Conservation (phyloP, 768 basidiomycete genomes). For the Tylopilus cervinicoccineus region DNA sequence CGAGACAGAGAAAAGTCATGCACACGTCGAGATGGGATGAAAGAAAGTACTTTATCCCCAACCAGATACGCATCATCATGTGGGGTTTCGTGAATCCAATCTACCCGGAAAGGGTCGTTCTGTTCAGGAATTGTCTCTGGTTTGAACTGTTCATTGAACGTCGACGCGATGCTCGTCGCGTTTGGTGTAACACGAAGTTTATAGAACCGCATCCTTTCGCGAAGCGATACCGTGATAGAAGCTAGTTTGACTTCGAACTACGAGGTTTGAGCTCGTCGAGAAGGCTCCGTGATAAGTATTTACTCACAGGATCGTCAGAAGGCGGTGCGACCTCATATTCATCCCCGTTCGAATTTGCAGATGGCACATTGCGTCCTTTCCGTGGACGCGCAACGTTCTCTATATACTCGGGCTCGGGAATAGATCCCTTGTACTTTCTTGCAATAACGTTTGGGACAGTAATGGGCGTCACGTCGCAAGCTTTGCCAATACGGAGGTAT, state of each 20-base stretch:
- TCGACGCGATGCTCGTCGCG: conserved; percentile 64
- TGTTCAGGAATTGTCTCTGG: conserved; percentile 83
- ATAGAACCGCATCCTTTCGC: conserved; percentile 84
- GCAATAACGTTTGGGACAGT: conserved; percentile 71
- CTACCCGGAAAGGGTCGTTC: conserved; percentile 77
- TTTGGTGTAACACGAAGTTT: conserved; percentile 73
- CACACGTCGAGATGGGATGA: not conserved
- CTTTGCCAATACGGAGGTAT: conserved; percentile 67
- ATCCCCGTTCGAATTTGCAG: conserved; percentile 37
- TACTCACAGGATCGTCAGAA: conserved; percentile 63
- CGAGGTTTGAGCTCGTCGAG: conserved; percentile 1
- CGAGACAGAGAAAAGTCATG: conserved; percentile 7
- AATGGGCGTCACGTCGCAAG: conserved; percentile 72
- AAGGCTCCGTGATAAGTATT: not conserved
- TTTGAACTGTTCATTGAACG: conserved; percentile 79
- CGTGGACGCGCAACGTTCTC: conserved; percentile 56
- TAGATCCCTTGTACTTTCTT: conserved; percentile 48
- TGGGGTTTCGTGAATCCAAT: conserved; percentile 68
- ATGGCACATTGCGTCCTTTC: conserved; percentile 27
- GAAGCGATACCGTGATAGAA: conserved; percentile 64
- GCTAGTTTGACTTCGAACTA: conserved; percentile 78
- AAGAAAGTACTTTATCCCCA: conserved; percentile 59
- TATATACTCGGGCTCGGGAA: conserved; percentile 41
- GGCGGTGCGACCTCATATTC: conserved; percentile 45
- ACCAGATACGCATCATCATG: conserved; percentile 49